phyloP scores from a whole-genome alignment of 495 filamentous ascomycete genomes.

The Penicillium pulvis region DNA sequence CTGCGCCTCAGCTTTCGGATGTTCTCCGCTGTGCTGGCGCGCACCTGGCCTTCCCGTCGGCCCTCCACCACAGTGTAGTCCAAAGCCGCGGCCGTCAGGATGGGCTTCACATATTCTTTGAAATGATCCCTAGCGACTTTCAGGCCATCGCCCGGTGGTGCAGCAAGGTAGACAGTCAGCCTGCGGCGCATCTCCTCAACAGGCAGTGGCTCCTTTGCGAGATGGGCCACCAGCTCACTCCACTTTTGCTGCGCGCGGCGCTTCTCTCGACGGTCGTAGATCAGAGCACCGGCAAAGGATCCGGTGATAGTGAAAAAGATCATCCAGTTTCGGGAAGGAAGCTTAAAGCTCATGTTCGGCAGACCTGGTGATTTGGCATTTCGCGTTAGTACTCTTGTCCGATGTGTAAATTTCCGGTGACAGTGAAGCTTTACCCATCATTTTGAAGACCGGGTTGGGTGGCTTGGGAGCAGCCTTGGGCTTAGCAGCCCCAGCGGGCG shows the following conservation, averaged over 20 bases:
- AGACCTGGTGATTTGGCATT: conserved; percentile 49
- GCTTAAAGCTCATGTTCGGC: conserved; percentile 75
- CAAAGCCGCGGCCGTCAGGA: conserved; percentile 84
- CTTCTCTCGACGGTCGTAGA: conserved; percentile 92
- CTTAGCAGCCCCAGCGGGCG: conserved; percentile 32
- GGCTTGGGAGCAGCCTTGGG: conserved; percentile 47
- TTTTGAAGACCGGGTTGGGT: conserved; percentile 68
- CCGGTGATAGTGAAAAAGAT: conserved; percentile 85
- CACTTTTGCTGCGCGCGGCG: conserved; percentile 81
- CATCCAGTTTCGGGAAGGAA: conserved; percentile 96
- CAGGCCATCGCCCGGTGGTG: conserved; percentile 83
- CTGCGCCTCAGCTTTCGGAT: conserved; percentile 68
- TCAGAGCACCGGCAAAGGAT: conserved; percentile 72
- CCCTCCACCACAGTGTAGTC: conserved; percentile 97
- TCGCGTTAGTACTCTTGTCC: conserved; percentile 13
- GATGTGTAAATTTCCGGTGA: conserved; percentile 1
- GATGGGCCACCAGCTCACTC: conserved; percentile 81
- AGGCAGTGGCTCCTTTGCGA: conserved; percentile 74
- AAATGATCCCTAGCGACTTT: conserved; percentile 87
- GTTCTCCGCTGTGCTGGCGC: conserved; percentile 77
- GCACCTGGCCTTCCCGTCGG: conserved; percentile 81
- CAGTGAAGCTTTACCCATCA: conserved; percentile 60
- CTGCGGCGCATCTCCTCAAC: conserved; percentile 75
- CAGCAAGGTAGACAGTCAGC: conserved; percentile 81
- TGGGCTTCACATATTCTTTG: conserved; percentile 91